Evolutionary conservation across 2,329 filamentous ascomycete genomes (phyloP), one percentile per base, ranked within the genome.

Genomic region (Fusarium torreyae): DNA sequence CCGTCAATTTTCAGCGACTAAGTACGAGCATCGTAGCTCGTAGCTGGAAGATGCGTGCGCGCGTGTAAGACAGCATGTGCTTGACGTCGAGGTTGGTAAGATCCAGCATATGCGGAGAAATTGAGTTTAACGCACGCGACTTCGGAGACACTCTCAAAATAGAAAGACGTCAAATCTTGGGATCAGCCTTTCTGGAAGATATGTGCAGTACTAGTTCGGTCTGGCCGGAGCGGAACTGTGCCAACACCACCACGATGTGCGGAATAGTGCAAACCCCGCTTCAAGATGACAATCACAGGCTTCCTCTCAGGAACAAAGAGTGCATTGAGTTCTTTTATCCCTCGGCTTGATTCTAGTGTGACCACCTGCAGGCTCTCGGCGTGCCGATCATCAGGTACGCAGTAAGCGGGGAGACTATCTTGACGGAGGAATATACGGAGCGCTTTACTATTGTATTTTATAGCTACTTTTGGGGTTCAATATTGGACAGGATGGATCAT

Each of bases 341-440:
- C 71, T 73, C 71, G 71, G 71, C 61, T 61, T 34, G 22, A 38
- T 50, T 55, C 43, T 50, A 34, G 57, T 53, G 68, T 67, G 65
- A 51, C 20, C 62, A 60, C 44, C 46, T 72, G 69, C 70, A 73
- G 70, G 59, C 55, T 40, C 50, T 45, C 33, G 26, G 42, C 28
- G 50, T 28, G 62, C 42, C 56, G 65, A 69, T 71, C 70, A 63
- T 63, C 70, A 73, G 65, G 70, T 62, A 72, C 67, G 46, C 39
- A 43, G 58, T 59, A 50, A 49, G 57, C 38, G 34, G n/a, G 40
- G 44, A 46, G 42, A 46, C 39, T 40, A 38, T 33, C 31, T 33
- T 11, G 18, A 11, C n/a, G 43, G 51, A 48, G 44, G 28, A 54
- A 26, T 49, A 31, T 31, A 11, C 22, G 31, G 42, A 53, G 20